Evolutionary conservation across 2,329 filamentous ascomycete species (phyloP).

Genomic region (Sphaceloma murrayae): DNA sequence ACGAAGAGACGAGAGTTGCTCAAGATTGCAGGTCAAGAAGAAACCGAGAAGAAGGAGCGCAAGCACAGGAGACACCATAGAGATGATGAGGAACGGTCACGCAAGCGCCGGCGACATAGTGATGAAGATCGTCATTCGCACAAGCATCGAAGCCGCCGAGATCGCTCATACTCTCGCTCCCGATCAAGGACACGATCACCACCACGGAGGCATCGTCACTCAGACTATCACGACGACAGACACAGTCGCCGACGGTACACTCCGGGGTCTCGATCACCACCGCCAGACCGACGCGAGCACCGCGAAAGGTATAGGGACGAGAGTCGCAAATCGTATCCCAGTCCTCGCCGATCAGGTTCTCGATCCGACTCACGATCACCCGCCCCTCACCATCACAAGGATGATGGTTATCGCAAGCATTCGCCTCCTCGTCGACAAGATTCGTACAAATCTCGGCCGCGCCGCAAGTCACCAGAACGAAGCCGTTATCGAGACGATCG

Average conservation of each 20-base stretch:
- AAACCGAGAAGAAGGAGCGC: conserved; percentile 23
- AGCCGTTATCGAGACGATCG: conserved; percentile 17
- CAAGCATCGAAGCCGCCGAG: conserved; percentile 25
- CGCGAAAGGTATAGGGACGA: conserved; percentile 23
- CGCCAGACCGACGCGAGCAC: conserved; percentile 31
- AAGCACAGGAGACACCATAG: conserved; percentile 27
- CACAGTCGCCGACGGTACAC: not conserved
- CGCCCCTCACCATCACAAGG: conserved; percentile 18
- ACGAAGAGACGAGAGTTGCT: conserved; percentile 59
- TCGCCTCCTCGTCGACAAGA: conserved; percentile 16
- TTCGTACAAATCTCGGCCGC: conserved; percentile 21
- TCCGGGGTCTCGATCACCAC: conserved; percentile 28
- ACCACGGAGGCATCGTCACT: too few species aligned
- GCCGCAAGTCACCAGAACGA: conserved; percentile 1
- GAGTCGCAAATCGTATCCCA: conserved; percentile 28
- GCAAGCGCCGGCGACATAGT: conserved; percentile 28
- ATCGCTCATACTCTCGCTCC: conserved; percentile 23
- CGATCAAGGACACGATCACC: conserved; percentile 22
- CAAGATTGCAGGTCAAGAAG: conserved; percentile 33
- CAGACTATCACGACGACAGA: too few species aligned
- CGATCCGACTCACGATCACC: conserved; percentile 29
- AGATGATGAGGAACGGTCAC: conserved; percentile 27
- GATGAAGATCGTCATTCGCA: conserved; percentile 28
- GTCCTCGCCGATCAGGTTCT: conserved; percentile 29
- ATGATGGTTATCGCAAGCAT: not conserved